Evolutionary conservation across 495 filamentous ascomycete genomes (phyloP).

Genomic region (Penicillium macrosclerotiorum): DNA sequence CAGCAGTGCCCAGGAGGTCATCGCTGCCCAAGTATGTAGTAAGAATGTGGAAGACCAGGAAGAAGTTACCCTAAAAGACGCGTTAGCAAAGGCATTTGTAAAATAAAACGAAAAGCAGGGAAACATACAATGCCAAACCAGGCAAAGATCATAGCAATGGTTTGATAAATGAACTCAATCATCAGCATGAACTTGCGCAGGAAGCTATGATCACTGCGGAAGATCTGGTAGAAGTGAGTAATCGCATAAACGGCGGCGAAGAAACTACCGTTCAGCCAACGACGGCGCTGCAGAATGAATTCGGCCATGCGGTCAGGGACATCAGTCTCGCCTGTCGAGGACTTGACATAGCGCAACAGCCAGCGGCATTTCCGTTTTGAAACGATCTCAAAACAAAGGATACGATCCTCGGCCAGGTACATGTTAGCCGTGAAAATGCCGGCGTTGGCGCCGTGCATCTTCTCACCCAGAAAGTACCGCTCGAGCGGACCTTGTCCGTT

Average conservation of each 20-base stretch:
- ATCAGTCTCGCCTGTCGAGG: slow-evolving; percentile 92
- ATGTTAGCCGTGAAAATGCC: slow-evolving; percentile 99
- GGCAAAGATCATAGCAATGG: slow-evolving; percentile 94
- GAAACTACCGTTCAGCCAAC: slow-evolving; percentile 98
- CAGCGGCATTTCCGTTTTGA: slow-evolving; percentile 95
- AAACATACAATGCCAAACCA: slow-evolving; percentile 86
- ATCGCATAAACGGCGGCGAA: slow-evolving; percentile 97
- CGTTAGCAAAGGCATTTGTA: slow-evolving; percentile 9
- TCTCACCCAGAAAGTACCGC: slow-evolving; percentile 97
- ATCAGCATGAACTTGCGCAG: slow-evolving; percentile 85
- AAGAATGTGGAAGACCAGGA: slow-evolving; percentile 96
- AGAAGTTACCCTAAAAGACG: slow-evolving; percentile 78
- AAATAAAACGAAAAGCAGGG: neutral
- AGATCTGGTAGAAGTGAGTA: slow-evolving; percentile 91
- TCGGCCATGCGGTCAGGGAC: slow-evolving; percentile 95
- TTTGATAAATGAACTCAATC: slow-evolving; percentile 91
- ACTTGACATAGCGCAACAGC: slow-evolving; percentile 98
- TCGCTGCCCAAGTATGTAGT: slow-evolving; percentile 74
- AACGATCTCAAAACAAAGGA: slow-evolving; percentile 98
- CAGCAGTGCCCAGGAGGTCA: slow-evolving; percentile 67
- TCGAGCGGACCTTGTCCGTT: slow-evolving; percentile 88
- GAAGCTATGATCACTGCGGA: slow-evolving; percentile 85
- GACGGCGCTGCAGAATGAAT: slow-evolving; percentile 90
- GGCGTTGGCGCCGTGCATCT: slow-evolving; percentile 92
- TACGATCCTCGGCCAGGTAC: slow-evolving; percentile 99